These are phyloP conservation scores for Parastagonospora avenae DNA, from an alignment of 2,329 filamentous ascomycete species.

Conservation along the genomic window DNA sequence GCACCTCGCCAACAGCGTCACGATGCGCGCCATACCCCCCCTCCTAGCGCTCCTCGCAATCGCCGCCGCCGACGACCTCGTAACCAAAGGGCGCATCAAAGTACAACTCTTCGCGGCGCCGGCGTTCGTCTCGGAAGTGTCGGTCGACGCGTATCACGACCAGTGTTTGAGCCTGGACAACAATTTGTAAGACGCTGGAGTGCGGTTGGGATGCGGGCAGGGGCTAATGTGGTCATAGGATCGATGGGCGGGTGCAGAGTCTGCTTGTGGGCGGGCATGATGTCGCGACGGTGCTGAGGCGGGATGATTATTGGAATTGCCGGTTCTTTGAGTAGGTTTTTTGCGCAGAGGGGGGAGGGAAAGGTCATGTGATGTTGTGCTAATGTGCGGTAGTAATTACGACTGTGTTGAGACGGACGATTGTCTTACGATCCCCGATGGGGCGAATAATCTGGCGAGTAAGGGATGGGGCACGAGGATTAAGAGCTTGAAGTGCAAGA, in stretches of 20 bases:
- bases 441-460: conserved; percentile 39
- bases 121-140: conserved; percentile 39
- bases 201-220: no score
- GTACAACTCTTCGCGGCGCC: conserved; percentile 42
- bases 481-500: conserved; percentile 33
- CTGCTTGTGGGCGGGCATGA: conserved; percentile 40
- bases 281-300: conserved; percentile 25
- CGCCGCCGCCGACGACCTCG: conserved; percentile 20
- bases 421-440: conserved; percentile 32
- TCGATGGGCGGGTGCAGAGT: conserved; percentile 40
- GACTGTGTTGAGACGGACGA: conserved; percentile 29
- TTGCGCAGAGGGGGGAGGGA: not conserved
- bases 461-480: conserved; percentile 36
- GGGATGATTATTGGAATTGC: conserved; percentile 42
- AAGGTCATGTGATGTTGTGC: not conserved
- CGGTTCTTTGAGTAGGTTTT: conserved; percentile 41
- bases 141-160: conserved; percentile 37
- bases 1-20: conserved; percentile 1
- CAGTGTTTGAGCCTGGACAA: conserved; percentile 39
- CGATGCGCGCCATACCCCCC: conserved; percentile 10
- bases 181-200: conserved; percentile 34
- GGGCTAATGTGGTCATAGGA: conserved; percentile 18
- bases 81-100: conserved; percentile 35
- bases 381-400: conserved; percentile 34
- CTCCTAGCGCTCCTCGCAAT: conserved; percentile 6